phyloP scores from a whole-genome alignment of 164 flowering plant species.

The Magnolia sinica region DNA sequence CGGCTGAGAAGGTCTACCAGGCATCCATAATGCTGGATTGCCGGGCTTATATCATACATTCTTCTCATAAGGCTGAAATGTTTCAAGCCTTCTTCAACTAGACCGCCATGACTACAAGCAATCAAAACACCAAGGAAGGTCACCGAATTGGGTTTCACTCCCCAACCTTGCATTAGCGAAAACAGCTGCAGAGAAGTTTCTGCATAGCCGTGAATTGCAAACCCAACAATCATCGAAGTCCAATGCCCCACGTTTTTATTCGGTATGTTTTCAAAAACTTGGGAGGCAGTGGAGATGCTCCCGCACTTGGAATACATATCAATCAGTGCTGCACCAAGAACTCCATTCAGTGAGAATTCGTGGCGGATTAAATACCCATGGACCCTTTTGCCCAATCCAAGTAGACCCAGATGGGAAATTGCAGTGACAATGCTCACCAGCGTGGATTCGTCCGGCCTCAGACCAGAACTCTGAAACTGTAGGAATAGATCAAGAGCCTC shows the following conservation, averaged over 20 bases:
- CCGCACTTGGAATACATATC: conserved; percentile 31
- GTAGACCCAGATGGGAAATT: conserved; percentile 16
- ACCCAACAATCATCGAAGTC: conserved; percentile 26
- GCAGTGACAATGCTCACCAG: conserved; percentile 18
- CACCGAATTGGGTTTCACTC: conserved; percentile 11
- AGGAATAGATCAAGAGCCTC: conserved; percentile 21
- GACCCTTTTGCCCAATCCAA: conserved; percentile 15
- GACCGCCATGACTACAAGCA: conserved; percentile 28
- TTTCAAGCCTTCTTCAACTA: conserved; percentile 22
- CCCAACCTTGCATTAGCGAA: conserved; percentile 16
- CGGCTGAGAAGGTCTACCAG: conserved; percentile 23
- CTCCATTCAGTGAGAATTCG: conserved; percentile 10
- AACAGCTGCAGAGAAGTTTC: conserved; percentile 19
- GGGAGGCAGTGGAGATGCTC: conserved; percentile 13
- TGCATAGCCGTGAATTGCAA: conserved; percentile 21
- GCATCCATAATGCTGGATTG: conserved; percentile 21
- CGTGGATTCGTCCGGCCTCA: conserved; percentile 17
- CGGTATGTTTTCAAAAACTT: conserved; percentile 14
- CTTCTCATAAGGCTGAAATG: conserved; percentile 19
- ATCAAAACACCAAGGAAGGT: conserved; percentile 22
- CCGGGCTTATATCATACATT: conserved; percentile 12
- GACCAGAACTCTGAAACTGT: conserved; percentile 12
- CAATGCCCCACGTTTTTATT: conserved; percentile 17
- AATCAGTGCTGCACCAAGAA: conserved; percentile 23
- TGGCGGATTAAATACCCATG: conserved; percentile 12